phyloP scores from a whole-genome alignment of 2,329 filamentous ascomycete genomes.

The Colletotrichum truncatum region DNA sequence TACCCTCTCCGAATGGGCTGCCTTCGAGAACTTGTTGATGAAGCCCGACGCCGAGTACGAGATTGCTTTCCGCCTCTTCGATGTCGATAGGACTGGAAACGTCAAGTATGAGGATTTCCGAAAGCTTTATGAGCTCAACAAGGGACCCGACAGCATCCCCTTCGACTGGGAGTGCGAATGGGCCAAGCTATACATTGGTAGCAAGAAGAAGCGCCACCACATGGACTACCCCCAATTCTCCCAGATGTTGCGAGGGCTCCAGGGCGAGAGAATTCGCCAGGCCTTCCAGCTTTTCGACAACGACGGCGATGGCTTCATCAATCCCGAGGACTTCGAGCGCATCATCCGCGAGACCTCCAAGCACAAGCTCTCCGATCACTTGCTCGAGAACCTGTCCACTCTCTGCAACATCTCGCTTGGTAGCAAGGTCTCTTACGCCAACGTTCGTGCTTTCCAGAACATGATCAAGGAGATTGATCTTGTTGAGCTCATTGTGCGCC shows the following conservation, averaged over 20 bases:
- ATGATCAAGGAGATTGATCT: conserved; percentile 98
- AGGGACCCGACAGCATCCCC: conserved; percentile 83
- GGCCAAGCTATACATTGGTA: conserved; percentile 93
- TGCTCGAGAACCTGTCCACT: conserved; percentile 88
- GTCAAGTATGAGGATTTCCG: conserved; percentile 93
- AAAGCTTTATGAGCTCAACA: conserved; percentile 86
- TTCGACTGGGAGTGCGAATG: conserved; percentile 99
- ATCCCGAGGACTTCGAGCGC: conserved; percentile 94
- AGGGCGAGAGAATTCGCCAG: conserved; percentile 95
- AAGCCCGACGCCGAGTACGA: conserved; percentile 99
- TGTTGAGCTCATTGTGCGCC: conserved; percentile 90
- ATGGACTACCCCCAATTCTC: conserved; percentile 97
- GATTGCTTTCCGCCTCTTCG: conserved; percentile 97
- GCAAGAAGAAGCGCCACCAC: conserved; percentile 85
- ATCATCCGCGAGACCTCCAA: conserved; percentile 93
- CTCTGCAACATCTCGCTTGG: conserved; percentile 93
- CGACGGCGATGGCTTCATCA: conserved; percentile 93
- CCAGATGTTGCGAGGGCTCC: conserved; percentile 95
- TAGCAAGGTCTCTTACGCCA: conserved; percentile 96
- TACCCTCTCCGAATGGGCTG: conserved; percentile 85
- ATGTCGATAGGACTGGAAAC: conserved; percentile 81
- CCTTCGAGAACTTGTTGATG: conserved; percentile 91
- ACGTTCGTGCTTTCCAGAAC: conserved; percentile 97
- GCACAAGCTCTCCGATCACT: conserved; percentile 97
- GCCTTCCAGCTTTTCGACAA: conserved; percentile 93